These are phyloP conservation scores for Musa acuminata DNA, from an alignment of 176 grass and related monocot species.

Conservation along the genomic window DNA sequence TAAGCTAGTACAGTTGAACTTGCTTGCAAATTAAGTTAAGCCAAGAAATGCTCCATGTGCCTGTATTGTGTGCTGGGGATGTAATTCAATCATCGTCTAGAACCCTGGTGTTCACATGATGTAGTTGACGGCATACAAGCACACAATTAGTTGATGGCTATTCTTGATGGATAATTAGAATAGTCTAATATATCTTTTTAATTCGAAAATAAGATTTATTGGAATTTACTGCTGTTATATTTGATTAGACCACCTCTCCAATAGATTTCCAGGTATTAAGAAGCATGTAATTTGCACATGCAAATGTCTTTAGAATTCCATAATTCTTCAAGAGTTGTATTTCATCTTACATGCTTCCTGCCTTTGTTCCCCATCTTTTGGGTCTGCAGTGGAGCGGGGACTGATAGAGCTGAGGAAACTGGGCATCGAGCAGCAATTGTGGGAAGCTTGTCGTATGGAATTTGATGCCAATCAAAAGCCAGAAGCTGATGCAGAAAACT, in stretches of 20 bases:
- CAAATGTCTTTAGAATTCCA: background rate
- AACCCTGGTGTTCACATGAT: too few relatives aligned
- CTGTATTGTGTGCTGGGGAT: too few relatives aligned
- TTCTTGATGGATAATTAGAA: background rate
- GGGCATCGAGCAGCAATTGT: constrained; percentile 64
- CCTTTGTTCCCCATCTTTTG: background rate
- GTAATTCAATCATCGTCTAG: too few relatives aligned
- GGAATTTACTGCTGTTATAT: background rate
- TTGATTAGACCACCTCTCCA: background rate
- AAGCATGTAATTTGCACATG: too few relatives aligned
- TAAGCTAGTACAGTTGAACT: too few relatives aligned
- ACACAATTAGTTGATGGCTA: background rate
- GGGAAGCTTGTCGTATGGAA: constrained; percentile 62
- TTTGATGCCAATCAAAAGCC: constrained; percentile 20
- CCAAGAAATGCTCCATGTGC: too few relatives aligned
- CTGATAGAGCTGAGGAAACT: constrained; percentile 64
- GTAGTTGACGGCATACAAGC: too few relatives aligned
- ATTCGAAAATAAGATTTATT: background rate
- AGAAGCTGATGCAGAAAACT: constrained; percentile 7
- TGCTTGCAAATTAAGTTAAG: too few relatives aligned
- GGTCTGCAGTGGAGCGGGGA: constrained; percentile 50
- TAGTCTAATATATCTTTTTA: background rate
- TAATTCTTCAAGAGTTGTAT: background rate
- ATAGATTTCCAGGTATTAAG: too few relatives aligned
- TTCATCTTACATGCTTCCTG: background rate